A percentile compares a stretch with the other conserved stretches of the same genome.
These are phyloP conservation scores for Solanum chaucha DNA, from an alignment of 257 asterid species.

Conservation along the genomic window DNA sequence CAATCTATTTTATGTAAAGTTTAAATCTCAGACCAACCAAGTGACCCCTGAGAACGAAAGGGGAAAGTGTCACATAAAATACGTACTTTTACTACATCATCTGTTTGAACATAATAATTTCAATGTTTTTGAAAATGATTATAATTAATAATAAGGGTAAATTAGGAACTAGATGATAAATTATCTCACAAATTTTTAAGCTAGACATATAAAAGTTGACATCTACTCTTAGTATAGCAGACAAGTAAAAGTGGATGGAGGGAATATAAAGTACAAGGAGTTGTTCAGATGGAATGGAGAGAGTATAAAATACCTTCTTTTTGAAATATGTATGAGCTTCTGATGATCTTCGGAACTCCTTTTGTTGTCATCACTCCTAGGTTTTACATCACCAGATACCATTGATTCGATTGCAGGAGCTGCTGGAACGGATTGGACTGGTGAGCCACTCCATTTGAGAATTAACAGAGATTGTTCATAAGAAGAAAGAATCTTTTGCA, in stretches of 20 bases:
- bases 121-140: neutral
- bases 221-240: neutral
- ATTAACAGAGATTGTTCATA: slow-evolving; percentile 66
- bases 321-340: slow-evolving; percentile 19
- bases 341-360: slow-evolving; percentile 18
- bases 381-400: slow-evolving; percentile 34
- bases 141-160: no score
- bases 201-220: neutral
- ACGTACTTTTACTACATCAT: rapidly evolving
- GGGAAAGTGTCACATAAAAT: neutral
- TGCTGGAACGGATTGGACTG: slow-evolving; percentile 10
- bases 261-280: no score
- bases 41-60: neutral
- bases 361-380: slow-evolving; percentile 33
- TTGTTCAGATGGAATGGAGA: no score
- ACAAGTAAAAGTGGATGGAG: neutral
- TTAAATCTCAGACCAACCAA: neutral
- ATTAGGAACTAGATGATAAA: no score
- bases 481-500: slow-evolving; percentile 59
- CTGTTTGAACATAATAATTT: neutral
- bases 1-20: neutral
- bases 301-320: slow-evolving; percentile 36
- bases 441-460: slow-evolving; percentile 41
- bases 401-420: slow-evolving; percentile 24
- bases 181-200: neutral